phyloP scores from a whole-genome alignment of 2,329 filamentous ascomycete species.

The Cladophialophora psammophila region DNA sequence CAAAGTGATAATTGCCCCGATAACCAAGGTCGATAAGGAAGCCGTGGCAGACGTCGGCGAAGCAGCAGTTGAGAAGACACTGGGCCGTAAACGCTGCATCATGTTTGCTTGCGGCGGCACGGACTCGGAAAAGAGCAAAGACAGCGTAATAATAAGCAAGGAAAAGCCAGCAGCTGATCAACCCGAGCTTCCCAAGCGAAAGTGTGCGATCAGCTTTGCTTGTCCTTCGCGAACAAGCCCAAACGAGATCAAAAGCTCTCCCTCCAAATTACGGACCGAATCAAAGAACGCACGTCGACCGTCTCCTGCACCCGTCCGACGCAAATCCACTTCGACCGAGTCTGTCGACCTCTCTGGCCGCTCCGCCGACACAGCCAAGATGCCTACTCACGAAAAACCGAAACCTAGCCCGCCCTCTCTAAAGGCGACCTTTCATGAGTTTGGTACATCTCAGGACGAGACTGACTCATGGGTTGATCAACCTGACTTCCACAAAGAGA shows the following conservation, averaged over 20 bases:
- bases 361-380: conserved; percentile 30
- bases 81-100: conserved; percentile 85
- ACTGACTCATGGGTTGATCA: conserved; percentile 93
- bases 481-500: conserved; percentile 67
- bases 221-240: conserved; percentile 51
- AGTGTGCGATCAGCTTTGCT: conserved; percentile 56
- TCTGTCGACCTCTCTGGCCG: conserved; percentile 31
- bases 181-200: conserved; percentile 50
- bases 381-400: conserved; percentile 7
- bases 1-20: conserved; percentile 41
- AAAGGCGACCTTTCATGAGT: conserved; percentile 76
- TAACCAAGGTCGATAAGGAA: conserved; percentile 41
- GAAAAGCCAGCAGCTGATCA: conserved; percentile 40
- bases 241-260: conserved; percentile 32
- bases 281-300: conserved; percentile 44
- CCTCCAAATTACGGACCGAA: conserved; percentile 37
- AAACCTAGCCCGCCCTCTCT: conserved; percentile 11
- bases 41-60: conserved; percentile 54
- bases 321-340: conserved; percentile 26
- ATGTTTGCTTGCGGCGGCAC: conserved; percentile 85
- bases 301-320: conserved; percentile 46
- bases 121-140: conserved; percentile 52
- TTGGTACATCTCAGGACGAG: conserved; percentile 79
- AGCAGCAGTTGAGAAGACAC: conserved; percentile 66
- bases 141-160: conserved; percentile 46